Base-by-base conservation (phyloP, 2,329 filamentous ascomycete genomes). In the Neofusicoccum laricinum region DNA sequence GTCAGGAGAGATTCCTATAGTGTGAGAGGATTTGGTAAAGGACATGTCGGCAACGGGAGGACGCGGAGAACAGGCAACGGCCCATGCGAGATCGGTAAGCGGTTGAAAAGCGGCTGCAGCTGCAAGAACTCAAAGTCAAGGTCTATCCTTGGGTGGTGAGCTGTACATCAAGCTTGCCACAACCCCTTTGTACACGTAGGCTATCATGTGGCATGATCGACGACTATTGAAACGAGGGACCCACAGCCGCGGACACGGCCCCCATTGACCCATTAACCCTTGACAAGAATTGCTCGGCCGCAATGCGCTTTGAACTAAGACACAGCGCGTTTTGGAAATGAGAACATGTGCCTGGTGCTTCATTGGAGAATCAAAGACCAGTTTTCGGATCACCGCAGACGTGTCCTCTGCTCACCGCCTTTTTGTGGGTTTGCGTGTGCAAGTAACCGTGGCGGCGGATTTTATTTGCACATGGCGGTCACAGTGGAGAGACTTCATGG, bases 161-260 rank as follows among this genome's bases (percentile, higher is more conserved):
- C 41, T 59, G 55, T 46, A 46, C 55, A 46, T 46, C 55, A 59
- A 25, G 55, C 17, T 11, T 11, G 55, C 36, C 55, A 32, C 25
- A 45, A 45, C 53, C 53, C 53, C 53, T 58, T 58, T 58, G 53
- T 58, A 58, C 53, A 58, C 53, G 53, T 58, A 58, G 53, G 53
- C 17, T 43, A 58, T 58, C 53, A 58, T 45, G 53, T 58, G 53
- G 53, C 55, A 59, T 59, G 55, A 59, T 59, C 55, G 40, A 59
- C 55, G 41, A 46, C 41, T 46, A 46, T 59, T 59, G 55, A 59
- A 59, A 59, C 55, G 34, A 21, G 25, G 55, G 40, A 10, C 55
- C 55, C 55, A 59, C 55, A 17, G 34, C 40, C 15, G 7, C 41
- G 32, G 41, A 21, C 30, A 38, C 12, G 4, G 4, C 36, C 17